A percentile compares a stretch with the other conserved stretches of the same genome.
Evolutionary conservation across 2,329 filamentous ascomycete species (phyloP).

Genomic region (Sporothrix globosa): DNA sequence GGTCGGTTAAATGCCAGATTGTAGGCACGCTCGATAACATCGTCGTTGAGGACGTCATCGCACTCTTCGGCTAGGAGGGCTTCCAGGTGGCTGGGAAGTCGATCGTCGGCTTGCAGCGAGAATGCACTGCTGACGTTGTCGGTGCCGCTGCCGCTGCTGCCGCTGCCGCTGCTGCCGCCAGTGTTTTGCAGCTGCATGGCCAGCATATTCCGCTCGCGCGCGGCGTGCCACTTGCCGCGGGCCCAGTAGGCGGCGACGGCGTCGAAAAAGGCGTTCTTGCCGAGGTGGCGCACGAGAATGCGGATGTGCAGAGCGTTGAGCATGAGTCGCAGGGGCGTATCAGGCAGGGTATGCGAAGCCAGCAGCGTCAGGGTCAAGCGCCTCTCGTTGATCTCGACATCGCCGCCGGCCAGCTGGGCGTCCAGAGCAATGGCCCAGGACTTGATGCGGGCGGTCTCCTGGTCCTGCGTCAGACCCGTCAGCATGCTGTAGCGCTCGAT

Average conservation of each 20-base stretch:
- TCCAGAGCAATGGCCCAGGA: conserved; percentile 93
- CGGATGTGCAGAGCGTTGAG: conserved; percentile 89
- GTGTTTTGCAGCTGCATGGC: conserved; percentile 49
- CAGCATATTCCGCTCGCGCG: conserved; percentile 64
- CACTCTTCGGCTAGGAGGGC: conserved; percentile 77
- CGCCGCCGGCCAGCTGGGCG: conserved; percentile 87
- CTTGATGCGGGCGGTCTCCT: conserved; percentile 84
- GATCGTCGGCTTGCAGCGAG: conserved; percentile 53
- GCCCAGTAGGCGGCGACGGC: conserved; percentile 73
- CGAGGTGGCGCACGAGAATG: conserved; percentile 80
- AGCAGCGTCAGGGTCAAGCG: conserved; percentile 83
- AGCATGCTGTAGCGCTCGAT: conserved; percentile 75
- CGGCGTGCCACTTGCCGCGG: conserved; percentile 77
- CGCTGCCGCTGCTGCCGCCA: conserved; percentile 10
- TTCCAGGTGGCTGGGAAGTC: conserved; percentile 75
- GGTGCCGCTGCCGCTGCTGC: no score
- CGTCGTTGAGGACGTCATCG: conserved; percentile 76
- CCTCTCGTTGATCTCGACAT: conserved; percentile 85
- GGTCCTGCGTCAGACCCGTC: conserved; percentile 78
- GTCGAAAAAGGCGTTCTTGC: conserved; percentile 68
- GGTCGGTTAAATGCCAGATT: conserved; percentile 87
- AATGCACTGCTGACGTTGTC: conserved; percentile 38
- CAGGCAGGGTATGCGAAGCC: conserved; percentile 82
- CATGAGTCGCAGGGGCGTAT: conserved; percentile 82
- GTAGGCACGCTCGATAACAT: conserved; percentile 80